Base-by-base conservation (phyloP, 257 asterid species). In the Gentiana straminea region DNA sequence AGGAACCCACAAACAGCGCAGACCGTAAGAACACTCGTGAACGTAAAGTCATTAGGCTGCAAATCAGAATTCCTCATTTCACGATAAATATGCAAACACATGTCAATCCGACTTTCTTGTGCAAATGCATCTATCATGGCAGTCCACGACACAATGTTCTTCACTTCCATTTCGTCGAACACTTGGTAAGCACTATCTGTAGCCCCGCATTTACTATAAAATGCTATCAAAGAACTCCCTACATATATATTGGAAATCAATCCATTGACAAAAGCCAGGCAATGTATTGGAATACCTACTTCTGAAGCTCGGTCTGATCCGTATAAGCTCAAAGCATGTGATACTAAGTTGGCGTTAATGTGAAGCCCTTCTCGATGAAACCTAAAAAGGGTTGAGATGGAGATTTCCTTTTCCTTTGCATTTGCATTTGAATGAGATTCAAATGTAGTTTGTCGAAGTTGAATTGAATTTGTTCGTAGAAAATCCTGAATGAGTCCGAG, bases 81-180 rank as follows among this genome's bases (percentile, higher is more conserved):
- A 49, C 63, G 35, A 51, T 80, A 91, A 61, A 82, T 60, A 8
- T 51, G 73, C 37, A 83, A 81, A 45, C 95, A 92, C 36, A 83
- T 77, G 51, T 79, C 86, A 13, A 68, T 70, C 49, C 87, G 80
- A 65, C 81, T 81, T 54, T 62, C 71, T 71, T 82, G 92, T 3
- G 89, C 91, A 63, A 77, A 84, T 54, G 94, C 95, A 68, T 82
- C 78, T 64, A 91, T 61, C 96, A 91, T 87, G 10, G 96, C 96
- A 57, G 96, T 87, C 98, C 98, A 83, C 51, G 94, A 84, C 71
- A 91, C 89, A 39, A 91, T 63, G 64, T 91, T 96, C 75, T 79
- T 91, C 61, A 75, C 89, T 45, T 75, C 78, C 62, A 91, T 81
- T 44, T 35, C 63, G 55, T 72, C 73, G 65, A 91, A 87, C 58